A percentile compares a stretch with the other conserved stretches of the same genome.
Evolutionary conservation across 2,329 filamentous ascomycete species (phyloP).

Genomic region (Tolypocladium cylindrosporum): DNA sequence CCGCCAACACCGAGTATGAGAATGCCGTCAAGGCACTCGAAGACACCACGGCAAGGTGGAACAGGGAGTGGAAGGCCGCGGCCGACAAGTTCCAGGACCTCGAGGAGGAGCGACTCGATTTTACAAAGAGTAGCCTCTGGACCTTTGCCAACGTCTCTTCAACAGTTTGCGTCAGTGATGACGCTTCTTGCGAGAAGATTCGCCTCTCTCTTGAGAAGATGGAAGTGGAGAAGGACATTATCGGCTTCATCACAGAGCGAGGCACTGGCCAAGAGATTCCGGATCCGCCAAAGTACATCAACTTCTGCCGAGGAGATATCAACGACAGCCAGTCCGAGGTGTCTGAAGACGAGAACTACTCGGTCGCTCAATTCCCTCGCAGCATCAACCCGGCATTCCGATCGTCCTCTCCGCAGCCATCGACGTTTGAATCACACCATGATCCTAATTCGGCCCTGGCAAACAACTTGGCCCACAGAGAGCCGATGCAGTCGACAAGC

Average conservation of each 20-base stretch:
- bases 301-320: constrained; percentile 86
- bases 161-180: constrained; percentile 95
- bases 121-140: constrained; percentile 96
- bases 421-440: constrained; percentile 84
- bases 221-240: constrained; percentile 94
- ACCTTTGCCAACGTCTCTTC: constrained; percentile 95
- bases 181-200: constrained; percentile 93
- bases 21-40: constrained; percentile 85
- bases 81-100: constrained; percentile 99
- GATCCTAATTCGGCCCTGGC: constrained; percentile 70
- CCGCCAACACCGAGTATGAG: constrained; percentile 89
- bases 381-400: constrained; percentile 94
- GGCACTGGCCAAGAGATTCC: constrained; percentile 97
- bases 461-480: constrained; percentile 54
- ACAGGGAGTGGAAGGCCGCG: constrained; percentile 94
- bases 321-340: constrained; percentile 72
- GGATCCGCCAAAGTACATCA: constrained; percentile 95
- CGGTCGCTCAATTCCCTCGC: constrained; percentile 88
- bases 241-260: constrained; percentile 73
- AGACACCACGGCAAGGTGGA: constrained; percentile 92
- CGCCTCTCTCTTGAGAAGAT: constrained; percentile 86
- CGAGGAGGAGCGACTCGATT: constrained; percentile 93
- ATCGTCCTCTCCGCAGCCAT: constrained; percentile 91
- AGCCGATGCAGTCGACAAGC: constrained; percentile 31
- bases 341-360: constrained; percentile 83